Evolutionary conservation across 257 asterid species (phyloP).

Genomic region (Solanum pennellii): DNA sequence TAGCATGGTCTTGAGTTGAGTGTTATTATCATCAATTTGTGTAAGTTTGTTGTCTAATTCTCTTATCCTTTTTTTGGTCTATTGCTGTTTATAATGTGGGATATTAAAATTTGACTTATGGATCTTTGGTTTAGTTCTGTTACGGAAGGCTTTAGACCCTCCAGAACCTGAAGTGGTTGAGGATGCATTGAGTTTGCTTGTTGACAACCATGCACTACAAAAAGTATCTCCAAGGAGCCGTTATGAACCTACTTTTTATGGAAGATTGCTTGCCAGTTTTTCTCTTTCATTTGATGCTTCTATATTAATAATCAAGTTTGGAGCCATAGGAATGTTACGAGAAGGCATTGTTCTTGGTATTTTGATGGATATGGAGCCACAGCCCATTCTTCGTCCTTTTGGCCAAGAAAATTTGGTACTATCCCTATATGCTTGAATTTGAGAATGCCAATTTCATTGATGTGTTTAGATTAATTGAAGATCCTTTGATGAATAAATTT

Average conservation of each 20-base stretch:
- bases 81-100: background rate
- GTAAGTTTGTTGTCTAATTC: background rate
- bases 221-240: constrained; percentile 55
- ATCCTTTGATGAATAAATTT: background rate
- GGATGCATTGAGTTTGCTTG: constrained; percentile 69
- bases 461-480: background rate
- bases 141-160: constrained; percentile 93
- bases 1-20: background rate
- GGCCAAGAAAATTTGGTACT: constrained; percentile 67
- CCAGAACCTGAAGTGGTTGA: constrained; percentile 59
- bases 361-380: constrained; percentile 81
- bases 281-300: constrained; percentile 85
- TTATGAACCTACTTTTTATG: constrained; percentile 78
- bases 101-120: constrained; percentile 2
- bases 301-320: constrained; percentile 75
- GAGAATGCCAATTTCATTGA: background rate
- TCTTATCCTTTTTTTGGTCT: background rate
- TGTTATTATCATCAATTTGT: background rate
- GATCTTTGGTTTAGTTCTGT: constrained; percentile 36
- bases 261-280: constrained; percentile 68
- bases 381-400: constrained; percentile 78
- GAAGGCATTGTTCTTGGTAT: constrained; percentile 93
- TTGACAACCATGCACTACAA: constrained; percentile 52
- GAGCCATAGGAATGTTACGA: constrained; percentile 65
- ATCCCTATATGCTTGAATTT: background rate